These are phyloP conservation scores for Fusarium neocosmosporiellum DNA, from an alignment of 2,329 filamentous ascomycete species.

Conservation along the genomic window DNA sequence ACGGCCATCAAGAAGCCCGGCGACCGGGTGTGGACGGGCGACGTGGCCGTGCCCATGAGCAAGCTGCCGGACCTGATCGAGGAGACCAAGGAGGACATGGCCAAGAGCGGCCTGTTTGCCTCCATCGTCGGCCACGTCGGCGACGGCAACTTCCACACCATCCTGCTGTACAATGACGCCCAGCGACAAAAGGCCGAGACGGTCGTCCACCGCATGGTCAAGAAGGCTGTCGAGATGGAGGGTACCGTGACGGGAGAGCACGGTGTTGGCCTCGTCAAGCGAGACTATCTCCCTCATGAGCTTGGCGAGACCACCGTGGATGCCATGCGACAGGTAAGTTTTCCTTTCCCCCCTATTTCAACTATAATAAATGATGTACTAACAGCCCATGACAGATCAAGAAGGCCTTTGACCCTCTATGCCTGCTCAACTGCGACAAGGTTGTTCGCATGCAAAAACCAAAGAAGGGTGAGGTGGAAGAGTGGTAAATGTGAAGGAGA, in stretches of 20 bases:
- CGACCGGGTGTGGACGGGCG: slow-evolving; percentile 87
- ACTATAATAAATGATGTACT: neutral
- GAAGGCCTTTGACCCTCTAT: slow-evolving; percentile 81
- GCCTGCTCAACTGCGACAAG: slow-evolving; percentile 76
- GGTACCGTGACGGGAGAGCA: slow-evolving; percentile 91
- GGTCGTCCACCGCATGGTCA: slow-evolving; percentile 86
- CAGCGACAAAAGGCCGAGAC: slow-evolving; percentile 75
- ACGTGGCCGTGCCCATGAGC: slow-evolving; percentile 86
- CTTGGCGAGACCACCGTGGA: slow-evolving; percentile 80
- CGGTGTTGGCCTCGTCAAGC: slow-evolving; percentile 85
- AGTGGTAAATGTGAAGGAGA: slow-evolving; percentile 51
- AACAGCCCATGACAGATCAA: slow-evolving; percentile 69
- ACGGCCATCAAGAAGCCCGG: slow-evolving; percentile 73
- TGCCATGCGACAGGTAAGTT: slow-evolving; percentile 80
- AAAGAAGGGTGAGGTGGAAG: slow-evolving; percentile 55
- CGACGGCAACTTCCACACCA: slow-evolving; percentile 82
- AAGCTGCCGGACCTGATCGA: slow-evolving; percentile 80
- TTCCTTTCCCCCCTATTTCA: neutral
- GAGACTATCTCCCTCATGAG: slow-evolving; percentile 84
- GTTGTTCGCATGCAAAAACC: slow-evolving; percentile 69
- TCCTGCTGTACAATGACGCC: slow-evolving; percentile 70
- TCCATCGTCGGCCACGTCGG: slow-evolving; percentile 78
- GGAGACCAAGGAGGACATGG: slow-evolving; percentile 67
- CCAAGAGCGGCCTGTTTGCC: slow-evolving; percentile 56
- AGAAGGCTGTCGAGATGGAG: slow-evolving; percentile 85